These are phyloP conservation scores for Drechslerella coelobrocha DNA, from an alignment of 2,329 filamentous ascomycete species.

Conservation along the genomic window DNA sequence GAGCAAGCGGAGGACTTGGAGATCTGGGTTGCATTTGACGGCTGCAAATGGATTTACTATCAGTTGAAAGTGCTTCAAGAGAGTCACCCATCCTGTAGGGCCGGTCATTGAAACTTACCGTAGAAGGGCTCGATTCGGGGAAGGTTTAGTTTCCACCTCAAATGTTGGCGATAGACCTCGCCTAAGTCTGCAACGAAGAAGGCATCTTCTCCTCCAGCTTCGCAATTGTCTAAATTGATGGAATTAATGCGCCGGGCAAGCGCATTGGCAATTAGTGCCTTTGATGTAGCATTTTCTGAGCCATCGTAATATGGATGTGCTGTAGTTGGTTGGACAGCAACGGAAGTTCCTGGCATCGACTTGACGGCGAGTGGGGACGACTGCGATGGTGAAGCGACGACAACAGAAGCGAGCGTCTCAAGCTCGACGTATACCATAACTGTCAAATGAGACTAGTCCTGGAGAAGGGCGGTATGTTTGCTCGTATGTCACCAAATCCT, in stretches of 20 bases:
- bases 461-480: constrained; percentile 6
- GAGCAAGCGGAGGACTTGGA: constrained; percentile 84
- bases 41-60: constrained; percentile 63
- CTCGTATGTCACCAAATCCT: constrained; percentile 24
- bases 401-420: constrained; percentile 73
- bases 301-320: constrained; percentile 47
- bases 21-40: constrained; percentile 98
- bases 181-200: constrained; percentile 98
- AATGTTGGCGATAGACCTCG: constrained; percentile 97
- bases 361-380: constrained; percentile 57
- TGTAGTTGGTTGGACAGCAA: constrained; percentile 27
- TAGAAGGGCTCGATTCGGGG: constrained; percentile 95
- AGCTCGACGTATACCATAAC: constrained; percentile 48
- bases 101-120: constrained; percentile 65
- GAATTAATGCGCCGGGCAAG: constrained; percentile 82
- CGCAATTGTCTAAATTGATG: constrained; percentile 86
- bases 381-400: constrained; percentile 59
- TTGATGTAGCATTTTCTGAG: constrained; percentile 62
- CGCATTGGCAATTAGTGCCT: constrained; percentile 83
- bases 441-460: constrained; percentile 12
- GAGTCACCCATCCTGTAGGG: neutral
- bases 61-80: constrained; percentile 29
- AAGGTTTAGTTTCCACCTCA: constrained; percentile 96
- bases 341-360: constrained; percentile 57
- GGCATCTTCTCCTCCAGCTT: constrained; percentile 91